Conservation (phyloP, 1,284 basidiomycete genomes). For the Afroboletus lepidellus region DNA sequence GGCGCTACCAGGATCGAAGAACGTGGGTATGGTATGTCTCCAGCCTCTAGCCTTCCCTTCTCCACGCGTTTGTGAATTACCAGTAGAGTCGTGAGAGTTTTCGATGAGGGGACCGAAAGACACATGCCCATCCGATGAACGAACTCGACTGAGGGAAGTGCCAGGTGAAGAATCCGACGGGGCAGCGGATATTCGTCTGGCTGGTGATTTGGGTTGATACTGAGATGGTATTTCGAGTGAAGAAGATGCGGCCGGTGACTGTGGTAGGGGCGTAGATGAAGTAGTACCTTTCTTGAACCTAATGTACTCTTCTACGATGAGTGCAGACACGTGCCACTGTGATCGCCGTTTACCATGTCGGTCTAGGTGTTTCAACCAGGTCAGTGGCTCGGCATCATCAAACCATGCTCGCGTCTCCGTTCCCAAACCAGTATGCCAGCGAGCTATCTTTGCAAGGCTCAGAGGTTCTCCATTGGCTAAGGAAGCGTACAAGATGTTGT, state of each 20-base stretch:
- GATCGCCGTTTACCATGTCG: slow-evolving; percentile 42
- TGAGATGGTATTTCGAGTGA: slow-evolving; percentile 38
- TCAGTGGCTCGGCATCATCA: slow-evolving; percentile 62
- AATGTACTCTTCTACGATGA: slow-evolving; percentile 63
- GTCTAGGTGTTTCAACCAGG: slow-evolving; percentile 68
- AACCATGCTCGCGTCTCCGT: slow-evolving; percentile 45
- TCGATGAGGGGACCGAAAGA: slow-evolving; percentile 48
- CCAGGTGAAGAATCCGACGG: slow-evolving; percentile 40
- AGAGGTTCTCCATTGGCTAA: slow-evolving; percentile 37
- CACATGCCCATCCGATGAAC: slow-evolving; percentile 47
- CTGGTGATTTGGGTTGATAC: slow-evolving; percentile 10
- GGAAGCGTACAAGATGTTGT: slow-evolving; percentile 49
- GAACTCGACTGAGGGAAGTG: slow-evolving; percentile 41
- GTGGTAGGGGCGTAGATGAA: slow-evolving; percentile 36
- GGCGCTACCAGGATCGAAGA: slow-evolving; percentile 36
- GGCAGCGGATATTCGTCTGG: slow-evolving; percentile 21
- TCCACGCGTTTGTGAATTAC: slow-evolving; percentile 43
- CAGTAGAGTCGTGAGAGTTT: slow-evolving; percentile 41
- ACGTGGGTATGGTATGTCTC: slow-evolving; percentile 31
- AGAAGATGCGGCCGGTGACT: slow-evolving; percentile 32
- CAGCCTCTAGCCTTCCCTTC: slow-evolving; percentile 44
- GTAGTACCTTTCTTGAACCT: slow-evolving; percentile 46
- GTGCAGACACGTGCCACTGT: slow-evolving; percentile 64
- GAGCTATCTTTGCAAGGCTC: slow-evolving; percentile 49
- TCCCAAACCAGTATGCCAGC: slow-evolving; percentile 58